Base-by-base conservation (phyloP, 2,329 filamentous ascomycete genomes). In the Emergomyces africanus region DNA sequence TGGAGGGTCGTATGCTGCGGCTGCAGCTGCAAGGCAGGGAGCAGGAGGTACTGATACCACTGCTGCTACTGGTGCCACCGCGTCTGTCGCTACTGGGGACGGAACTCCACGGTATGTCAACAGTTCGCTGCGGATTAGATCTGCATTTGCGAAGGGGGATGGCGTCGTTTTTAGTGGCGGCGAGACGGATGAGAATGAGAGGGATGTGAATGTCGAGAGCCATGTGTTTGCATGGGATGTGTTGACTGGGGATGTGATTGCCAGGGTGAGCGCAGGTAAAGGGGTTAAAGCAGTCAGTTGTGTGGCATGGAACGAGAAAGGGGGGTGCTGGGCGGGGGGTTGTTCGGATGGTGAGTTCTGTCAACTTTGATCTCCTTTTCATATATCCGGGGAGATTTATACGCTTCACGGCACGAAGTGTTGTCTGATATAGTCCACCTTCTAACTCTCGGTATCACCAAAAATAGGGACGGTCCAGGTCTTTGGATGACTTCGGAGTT, bases 111-210 rank as follows among this genome's bases (percentile, higher is more conserved):
- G 64, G 60, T 78, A 82, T 66, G 75, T 76, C 65, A 95, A 94
- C 69, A 81, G 81, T 62, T 83, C 85, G 53, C 75, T 94, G 62
- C 79, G 90, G n/a, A 79, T 95, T 37, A 84, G 90, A 71, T 86
- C 86, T 44, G 79, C 88, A 4, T 76, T 96, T 59, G 91, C 89
- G 0, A 80, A 83, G 35, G 84, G 82, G 63, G 92, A 96, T 72
- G 85, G 83, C 61, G 86, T 87, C 54, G 89, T 94, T 1, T 67
- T 96, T 3, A 87, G 84, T 56, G 92, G 92, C 8, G 90, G 90
- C 67, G 91, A 96, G 72, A 78, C 81, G 68, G 78, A 86, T 61
- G 88, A 87, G 2, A 78, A 79, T 66, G 30, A 50, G 15, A 51
- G 48, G 37, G 54, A 35, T 14, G 62, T 55, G 14, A 60, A 63